phyloP scores from a whole-genome alignment of 495 filamentous ascomycete species.

The Daldinia caldariorum region DNA sequence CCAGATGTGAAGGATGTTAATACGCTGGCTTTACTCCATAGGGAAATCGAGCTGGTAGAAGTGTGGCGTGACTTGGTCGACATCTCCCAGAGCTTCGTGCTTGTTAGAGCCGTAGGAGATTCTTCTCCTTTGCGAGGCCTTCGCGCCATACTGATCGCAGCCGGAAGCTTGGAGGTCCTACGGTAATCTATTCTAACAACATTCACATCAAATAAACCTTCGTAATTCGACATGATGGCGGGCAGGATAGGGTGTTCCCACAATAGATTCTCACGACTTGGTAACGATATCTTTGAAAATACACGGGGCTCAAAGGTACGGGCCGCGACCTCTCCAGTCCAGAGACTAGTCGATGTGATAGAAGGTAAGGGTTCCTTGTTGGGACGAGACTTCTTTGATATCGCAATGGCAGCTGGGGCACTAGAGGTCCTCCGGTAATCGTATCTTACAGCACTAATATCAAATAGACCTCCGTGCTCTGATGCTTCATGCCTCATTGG shows the following conservation, averaged over 20 bases:
- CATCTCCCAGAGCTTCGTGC: slow-evolving; percentile 49
- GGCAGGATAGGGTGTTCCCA: slow-evolving; percentile 37
- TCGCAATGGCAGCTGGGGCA: slow-evolving; percentile 26
- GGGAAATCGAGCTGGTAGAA: background rate
- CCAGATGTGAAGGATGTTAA: background rate
- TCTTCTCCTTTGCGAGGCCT: slow-evolving; percentile 39
- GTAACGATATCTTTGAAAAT: background rate
- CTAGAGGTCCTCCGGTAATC: slow-evolving; percentile 35
- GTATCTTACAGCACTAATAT: slow-evolving; percentile 17
- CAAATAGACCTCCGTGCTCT: slow-evolving; percentile 25
- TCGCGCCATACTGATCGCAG: slow-evolving; percentile 35
- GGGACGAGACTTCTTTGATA: slow-evolving; percentile 26
- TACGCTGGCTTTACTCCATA: slow-evolving; percentile 27
- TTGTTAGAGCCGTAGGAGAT: slow-evolving; percentile 42
- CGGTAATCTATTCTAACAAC: slow-evolving; percentile 29
- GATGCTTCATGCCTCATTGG: slow-evolving; percentile 11
- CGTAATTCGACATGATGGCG: slow-evolving; percentile 2
- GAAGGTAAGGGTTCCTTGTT: slow-evolving; percentile 25
- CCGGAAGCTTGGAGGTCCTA: slow-evolving; percentile 40
- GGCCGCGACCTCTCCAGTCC: slow-evolving; percentile 8
- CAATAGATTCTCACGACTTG: slow-evolving; percentile 15
- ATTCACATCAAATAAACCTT: slow-evolving; percentile 40
- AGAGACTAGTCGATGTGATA: slow-evolving; percentile 27
- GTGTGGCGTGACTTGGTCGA: background rate
- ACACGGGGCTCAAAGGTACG: background rate